Evolutionary conservation across 495 filamentous ascomycete genomes (phyloP), one percentile per base, ranked within the genome.

Genomic region (Cercophora samala): DNA sequence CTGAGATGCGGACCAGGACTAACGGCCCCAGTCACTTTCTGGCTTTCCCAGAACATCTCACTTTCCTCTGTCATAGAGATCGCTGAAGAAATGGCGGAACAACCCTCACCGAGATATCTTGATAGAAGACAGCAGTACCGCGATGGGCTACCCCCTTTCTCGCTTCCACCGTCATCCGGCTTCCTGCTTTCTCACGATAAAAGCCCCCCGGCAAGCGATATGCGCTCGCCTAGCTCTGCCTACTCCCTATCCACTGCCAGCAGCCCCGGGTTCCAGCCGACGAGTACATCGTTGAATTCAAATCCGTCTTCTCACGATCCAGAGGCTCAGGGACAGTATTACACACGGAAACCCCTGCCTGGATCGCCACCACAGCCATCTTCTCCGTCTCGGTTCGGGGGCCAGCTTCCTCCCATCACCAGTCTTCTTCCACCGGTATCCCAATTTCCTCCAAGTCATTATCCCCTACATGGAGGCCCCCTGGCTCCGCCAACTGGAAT

Each of bases 391-490:
- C 65, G 64, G 18, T 69, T 62, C 59, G 55, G 60, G 26, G 62
- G 58, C 13, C 66, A 67, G 23, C 70, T 72, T 25, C 70, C 70
- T n/a, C 58, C 67, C 56, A 72, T 72, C 61, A 18, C 70, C 32
- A 72, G 70, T 56, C 58, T 72, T 3, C 58, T 72, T 29, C 66
- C 70, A 1, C 58, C 56, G 0, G n/a, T 62, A 3, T 53, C 51
- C 15, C 19, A 23, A 5, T 68, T 61, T 25, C 25, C 60, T 46
- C 37, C 37, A 46, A 17, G 37, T n/a, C 37, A 17, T 15, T 17
- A n/a, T 5, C 60, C 26, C 4, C 4, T 25, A 22, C 22, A 26
- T 26, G 8, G 4, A 5, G 58, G 59, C 9, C 65, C 65, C 5
- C 23, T 52, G 17, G 26, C 59, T 37, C 42, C n/a, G 1, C 51